Evolutionary conservation across 208 protist species (phyloP).

Genomic region (Crithidia expoeki): DNA sequence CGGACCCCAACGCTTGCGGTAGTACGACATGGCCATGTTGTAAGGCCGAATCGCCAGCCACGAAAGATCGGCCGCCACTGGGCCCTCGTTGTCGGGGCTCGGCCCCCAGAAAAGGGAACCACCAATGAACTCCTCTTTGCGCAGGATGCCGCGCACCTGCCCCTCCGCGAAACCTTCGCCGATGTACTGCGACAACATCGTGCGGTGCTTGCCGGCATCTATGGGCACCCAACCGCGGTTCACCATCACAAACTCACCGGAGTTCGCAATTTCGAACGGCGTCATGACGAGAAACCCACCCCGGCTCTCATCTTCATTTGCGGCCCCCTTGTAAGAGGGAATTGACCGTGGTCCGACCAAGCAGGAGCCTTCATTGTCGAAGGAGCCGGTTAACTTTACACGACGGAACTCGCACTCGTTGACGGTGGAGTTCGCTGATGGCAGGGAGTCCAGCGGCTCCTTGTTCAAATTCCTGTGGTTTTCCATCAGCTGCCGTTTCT

Average conservation of each 20-base stretch:
- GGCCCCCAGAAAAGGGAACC: slow-evolving; percentile 60
- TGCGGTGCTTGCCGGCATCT: slow-evolving; percentile 86
- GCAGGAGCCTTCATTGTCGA: slow-evolving; percentile 87
- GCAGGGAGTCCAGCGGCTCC: slow-evolving; percentile 54
- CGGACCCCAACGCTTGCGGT: slow-evolving; percentile 66
- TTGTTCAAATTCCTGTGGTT: slow-evolving; percentile 81
- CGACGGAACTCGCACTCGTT: slow-evolving; percentile 76
- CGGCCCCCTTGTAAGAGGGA: slow-evolving; percentile 79
- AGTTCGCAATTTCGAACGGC: slow-evolving; percentile 79
- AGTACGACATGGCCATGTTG: slow-evolving; percentile 80
- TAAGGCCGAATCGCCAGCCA: slow-evolving; percentile 83
- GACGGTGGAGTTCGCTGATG: slow-evolving; percentile 36
- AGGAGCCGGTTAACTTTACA: slow-evolving; percentile 64
- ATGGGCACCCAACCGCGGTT: slow-evolving; percentile 91
- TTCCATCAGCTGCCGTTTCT: slow-evolving; percentile 84
- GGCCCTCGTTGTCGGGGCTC: slow-evolving; percentile 69
- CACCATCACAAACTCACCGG: slow-evolving; percentile 74
- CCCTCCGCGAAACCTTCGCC: slow-evolving; percentile 69
- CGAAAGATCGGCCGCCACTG: slow-evolving; percentile 71
- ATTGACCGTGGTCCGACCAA: slow-evolving; percentile 85
- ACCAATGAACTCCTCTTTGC: slow-evolving; percentile 75
- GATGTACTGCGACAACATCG: slow-evolving; percentile 83
- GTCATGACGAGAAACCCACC: slow-evolving; percentile 90
- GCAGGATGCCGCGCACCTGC: slow-evolving; percentile 67
- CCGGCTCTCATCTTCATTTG: slow-evolving; percentile 72